These are phyloP conservation scores for Phlyctochytrium bullatum DNA, from an alignment of 192 early-diverging fungal species.

Conservation along the genomic window DNA sequence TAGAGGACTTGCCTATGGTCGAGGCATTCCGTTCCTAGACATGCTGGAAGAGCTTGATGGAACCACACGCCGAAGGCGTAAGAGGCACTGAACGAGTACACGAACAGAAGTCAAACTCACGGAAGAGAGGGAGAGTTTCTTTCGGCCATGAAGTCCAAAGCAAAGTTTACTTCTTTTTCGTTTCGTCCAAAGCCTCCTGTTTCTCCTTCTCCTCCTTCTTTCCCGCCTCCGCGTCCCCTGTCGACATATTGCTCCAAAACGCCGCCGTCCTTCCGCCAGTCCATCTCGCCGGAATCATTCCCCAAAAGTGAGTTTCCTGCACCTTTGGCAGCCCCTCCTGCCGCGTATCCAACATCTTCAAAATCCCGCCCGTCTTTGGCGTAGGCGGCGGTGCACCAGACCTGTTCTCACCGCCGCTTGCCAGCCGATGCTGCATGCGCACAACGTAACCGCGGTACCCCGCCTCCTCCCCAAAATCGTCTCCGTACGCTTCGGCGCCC, in stretches of 20 bases:
- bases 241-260: background rate
- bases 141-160: too few relatives aligned
- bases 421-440: conserved; percentile 26
- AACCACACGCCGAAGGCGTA: too few relatives aligned
- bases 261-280: background rate
- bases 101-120: too few relatives aligned
- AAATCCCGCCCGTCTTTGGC: background rate
- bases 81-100: too few relatives aligned
- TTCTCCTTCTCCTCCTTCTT: background rate
- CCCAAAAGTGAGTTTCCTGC: conserved; percentile 25
- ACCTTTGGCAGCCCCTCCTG: conserved; percentile 8
- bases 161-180: too few relatives aligned
- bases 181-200: too few relatives aligned
- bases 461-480: conserved; percentile 42
- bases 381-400: too few relatives aligned
- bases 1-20: too few relatives aligned
- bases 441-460: conserved; percentile 27
- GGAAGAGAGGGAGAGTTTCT: too few relatives aligned
- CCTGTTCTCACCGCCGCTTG: background rate
- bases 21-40: too few relatives aligned
- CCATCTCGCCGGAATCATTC: conserved; percentile 7
- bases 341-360: background rate
- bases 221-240: background rate
- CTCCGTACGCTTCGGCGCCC: conserved; percentile 1
- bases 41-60: too few relatives aligned